These are phyloP conservation scores for Annulohypoxylon nitens DNA, from an alignment of 495 filamentous ascomycete genomes.

Conservation along the genomic window DNA sequence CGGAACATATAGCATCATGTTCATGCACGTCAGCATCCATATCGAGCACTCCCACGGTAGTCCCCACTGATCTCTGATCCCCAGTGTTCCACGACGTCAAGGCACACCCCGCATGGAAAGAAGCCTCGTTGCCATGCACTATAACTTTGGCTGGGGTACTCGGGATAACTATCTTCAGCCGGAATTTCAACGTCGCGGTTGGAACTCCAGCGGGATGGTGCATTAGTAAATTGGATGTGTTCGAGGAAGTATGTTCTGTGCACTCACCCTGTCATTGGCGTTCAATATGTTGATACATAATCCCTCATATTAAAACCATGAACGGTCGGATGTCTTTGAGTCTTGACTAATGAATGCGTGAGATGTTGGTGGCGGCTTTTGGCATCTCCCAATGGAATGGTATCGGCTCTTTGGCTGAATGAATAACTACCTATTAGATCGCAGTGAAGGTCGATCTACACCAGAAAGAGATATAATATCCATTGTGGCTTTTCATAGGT, in stretches of 20 bases:
- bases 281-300: not conserved
- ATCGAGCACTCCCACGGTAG: not conserved
- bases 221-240: not conserved
- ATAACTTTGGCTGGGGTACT: not conserved
- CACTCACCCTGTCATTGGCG: not conserved
- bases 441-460: not conserved
- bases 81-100: not conserved
- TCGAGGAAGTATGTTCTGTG: not conserved
- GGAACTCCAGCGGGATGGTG: not conserved
- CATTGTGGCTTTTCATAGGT: not conserved
- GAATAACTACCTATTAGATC: not conserved
- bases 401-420: not conserved
- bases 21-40: conserved; percentile 5
- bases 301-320: not conserved
- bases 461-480: conserved; percentile 2
- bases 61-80: not conserved
- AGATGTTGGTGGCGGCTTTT: not conserved
- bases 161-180: not conserved
- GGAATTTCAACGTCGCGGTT: not conserved
- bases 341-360: not conserved
- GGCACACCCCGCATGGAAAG: not conserved
- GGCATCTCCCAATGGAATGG: conserved; percentile 7
- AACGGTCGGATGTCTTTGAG: not conserved
- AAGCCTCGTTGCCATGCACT: not conserved
- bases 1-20: not conserved